Conservation (phyloP, 768 basidiomycete species). For the Mycena vitilis region DNA sequence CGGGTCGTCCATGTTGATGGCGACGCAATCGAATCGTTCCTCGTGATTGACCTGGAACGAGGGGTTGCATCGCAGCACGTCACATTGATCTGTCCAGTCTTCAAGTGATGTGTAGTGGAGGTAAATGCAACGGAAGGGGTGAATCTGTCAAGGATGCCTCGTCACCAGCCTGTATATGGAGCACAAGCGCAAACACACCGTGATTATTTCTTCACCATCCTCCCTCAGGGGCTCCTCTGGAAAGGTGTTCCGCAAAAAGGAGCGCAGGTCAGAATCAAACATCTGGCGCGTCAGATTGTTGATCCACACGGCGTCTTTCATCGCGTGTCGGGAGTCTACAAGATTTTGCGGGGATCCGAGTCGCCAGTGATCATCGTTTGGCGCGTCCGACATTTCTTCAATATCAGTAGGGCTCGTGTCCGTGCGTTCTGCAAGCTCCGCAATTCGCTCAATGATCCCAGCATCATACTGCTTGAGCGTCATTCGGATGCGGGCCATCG, state of each 20-base stretch:
- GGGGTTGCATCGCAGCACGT: conserved; percentile 34
- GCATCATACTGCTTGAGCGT: conserved; percentile 27
- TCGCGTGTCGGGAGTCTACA: not conserved
- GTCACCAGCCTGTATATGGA: not conserved
- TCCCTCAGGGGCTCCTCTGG: not conserved
- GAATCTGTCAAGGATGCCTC: conserved; percentile 16
- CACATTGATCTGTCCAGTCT: conserved; percentile 25
- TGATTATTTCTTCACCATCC: not conserved
- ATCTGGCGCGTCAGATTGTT: not conserved
- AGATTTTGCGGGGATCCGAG: no score
- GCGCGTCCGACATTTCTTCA: not conserved
- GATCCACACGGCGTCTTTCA: not conserved
- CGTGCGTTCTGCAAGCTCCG: not conserved
- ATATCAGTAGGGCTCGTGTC: not conserved
- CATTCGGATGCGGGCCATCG: conserved; percentile 33
- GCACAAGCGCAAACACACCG: not conserved
- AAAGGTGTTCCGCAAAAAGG: not conserved
- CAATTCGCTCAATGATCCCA: not conserved
- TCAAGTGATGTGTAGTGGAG: conserved; percentile 31
- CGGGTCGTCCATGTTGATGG: conserved; percentile 20
- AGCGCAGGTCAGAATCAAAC: not conserved
- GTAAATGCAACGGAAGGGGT: conserved; percentile 25
- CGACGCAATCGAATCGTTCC: conserved; percentile 28
- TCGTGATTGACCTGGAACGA: conserved; percentile 21
- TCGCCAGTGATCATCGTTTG: not conserved